Evolutionary conservation across 768 basidiomycete species (phyloP), one percentile per base, ranked within the genome.

Genomic region (Chiua virens): DNA sequence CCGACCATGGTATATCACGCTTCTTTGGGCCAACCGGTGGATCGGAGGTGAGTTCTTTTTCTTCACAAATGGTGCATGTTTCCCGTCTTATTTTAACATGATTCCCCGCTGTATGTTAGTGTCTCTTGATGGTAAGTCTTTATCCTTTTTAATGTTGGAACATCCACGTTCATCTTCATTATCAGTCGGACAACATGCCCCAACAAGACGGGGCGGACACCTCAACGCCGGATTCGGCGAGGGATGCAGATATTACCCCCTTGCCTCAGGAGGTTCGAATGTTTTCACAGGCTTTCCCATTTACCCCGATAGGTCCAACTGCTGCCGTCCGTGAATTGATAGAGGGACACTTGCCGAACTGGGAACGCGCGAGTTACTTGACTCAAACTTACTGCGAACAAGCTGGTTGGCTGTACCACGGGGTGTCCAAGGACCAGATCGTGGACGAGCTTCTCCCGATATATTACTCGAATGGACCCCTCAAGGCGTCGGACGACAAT

Each of bases 11-110:
- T 0, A 75, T 79, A 41, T 78, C 81, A n/a, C 71, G 78, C 48
- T 85, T 83, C 62, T 84, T 83, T 73, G 83, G 83, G 1, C 82
- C 81, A 3, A 84, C 84, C 1, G 86, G 82, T 14, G 85, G 85
- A 28, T 76, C 79, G 42, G 84, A 87, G 75, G 85, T 86, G 55
- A 52, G 82, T 72, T 9, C 34, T 34, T 47, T 45, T 35, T 18
- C 28, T 4, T 42, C 53, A 45, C 47, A 47, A 25, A 21, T 47
- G 27, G 37, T 32, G 17, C 49, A 50, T 25, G 42, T 47, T 60
- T 43, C 46, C 37, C 28, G 45, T 17, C 20, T 54, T 20, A 56
- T 54, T 8, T 45, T 52, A 43, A 60, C 52, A 21, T 45, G 18
- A 23, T 45, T 45, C 18, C 41, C 49, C 53, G 55, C 49, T 37